Evolutionary conservation across 257 asterid genomes (phyloP), one percentile per base, ranked within the genome.

Genomic region (Solanum chiquidenum): DNA sequence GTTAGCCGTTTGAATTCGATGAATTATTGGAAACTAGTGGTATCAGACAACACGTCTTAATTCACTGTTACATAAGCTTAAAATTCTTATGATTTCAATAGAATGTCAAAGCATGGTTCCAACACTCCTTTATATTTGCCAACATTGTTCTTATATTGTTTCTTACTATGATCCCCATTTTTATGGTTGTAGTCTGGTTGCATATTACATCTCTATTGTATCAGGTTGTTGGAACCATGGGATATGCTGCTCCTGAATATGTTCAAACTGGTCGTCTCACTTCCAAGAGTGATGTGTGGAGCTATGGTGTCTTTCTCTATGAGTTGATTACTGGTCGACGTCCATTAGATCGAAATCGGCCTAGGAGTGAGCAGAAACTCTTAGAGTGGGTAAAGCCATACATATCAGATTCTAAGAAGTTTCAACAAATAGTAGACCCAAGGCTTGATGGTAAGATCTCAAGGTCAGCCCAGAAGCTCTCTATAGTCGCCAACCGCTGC

Each of bases 231-330:
- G 99, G 99, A 84, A 95, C 99, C 0, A 89, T 95, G 94, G 99
- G 99, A 29, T 97, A 97, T 80, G 99, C 99, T 12, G 98, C 99
- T 69, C 99, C 99, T 0, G 99, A 97, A 88, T 97, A 97, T 91
- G 71, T 97, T 49, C 98, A 95, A 90, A 97, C 98, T 1, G 99
- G 99, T 5, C 98, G 96, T 73, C 95, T 97, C 62, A 95, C 98
- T 21, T 93, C 96, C 83, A 97, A 94, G 90, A 95, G 95, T 12
- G 99, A 97, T 35, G 98, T 95, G 20, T 97, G 98, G 98, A 95
- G 99, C 93, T 97, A 90, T 4, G 99, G 99, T 13, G 98, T 97
- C 72, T 95, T 97, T 90, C 95, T 97, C 3, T 95, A 95, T 7
- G 99, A 97, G 88, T 98, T 97, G 85, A 95, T 97, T 82, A 97